These are phyloP conservation scores for Monosporozyma solicola DNA, from an alignment of 805 yeast genomes.

Conservation along the genomic window DNA sequence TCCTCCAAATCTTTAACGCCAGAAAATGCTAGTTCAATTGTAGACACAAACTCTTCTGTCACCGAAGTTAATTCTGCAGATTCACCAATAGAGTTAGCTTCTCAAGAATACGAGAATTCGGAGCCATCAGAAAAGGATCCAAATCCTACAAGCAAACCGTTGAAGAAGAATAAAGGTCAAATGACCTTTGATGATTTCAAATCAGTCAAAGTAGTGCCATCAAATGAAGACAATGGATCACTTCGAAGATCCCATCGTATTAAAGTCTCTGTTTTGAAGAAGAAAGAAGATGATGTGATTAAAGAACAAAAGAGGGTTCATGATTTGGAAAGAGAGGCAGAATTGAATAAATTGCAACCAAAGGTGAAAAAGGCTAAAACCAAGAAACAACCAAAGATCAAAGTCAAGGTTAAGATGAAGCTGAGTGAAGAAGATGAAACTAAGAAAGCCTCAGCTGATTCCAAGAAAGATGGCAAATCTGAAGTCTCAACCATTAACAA, in stretches of 20 bases:
- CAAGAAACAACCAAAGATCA: not conserved
- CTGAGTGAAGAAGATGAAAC: not conserved
- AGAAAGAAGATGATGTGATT: not conserved
- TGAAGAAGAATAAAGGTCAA: slow-evolving; percentile 15
- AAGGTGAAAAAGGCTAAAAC: not conserved
- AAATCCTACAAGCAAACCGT: not conserved
- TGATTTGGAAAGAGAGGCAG: not conserved
- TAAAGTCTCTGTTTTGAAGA: not conserved
- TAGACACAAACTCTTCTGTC: not conserved
- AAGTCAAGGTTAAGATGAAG: not conserved
- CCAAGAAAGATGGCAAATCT: not conserved
- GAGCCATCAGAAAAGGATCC: not conserved
- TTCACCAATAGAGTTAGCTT: not conserved
- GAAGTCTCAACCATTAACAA: not conserved
- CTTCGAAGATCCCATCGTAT: slow-evolving; percentile 1
- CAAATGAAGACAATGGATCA: not conserved
- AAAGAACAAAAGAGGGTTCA: not conserved
- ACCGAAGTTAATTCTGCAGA: not conserved
- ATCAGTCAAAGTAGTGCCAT: slow-evolving; percentile 13
- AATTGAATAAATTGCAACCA: not conserved
- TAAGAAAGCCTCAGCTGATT: not conserved
- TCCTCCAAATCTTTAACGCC: not conserved
- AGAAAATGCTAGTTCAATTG: not conserved
- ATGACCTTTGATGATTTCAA: slow-evolving; percentile 25
- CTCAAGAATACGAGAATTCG: not conserved